Percentiles rank a stretch among this genome's conserved stretches.
Evolutionary conservation across 1,284 basidiomycete genomes (phyloP).

Genomic region (Cryptococcus sp.): DNA sequence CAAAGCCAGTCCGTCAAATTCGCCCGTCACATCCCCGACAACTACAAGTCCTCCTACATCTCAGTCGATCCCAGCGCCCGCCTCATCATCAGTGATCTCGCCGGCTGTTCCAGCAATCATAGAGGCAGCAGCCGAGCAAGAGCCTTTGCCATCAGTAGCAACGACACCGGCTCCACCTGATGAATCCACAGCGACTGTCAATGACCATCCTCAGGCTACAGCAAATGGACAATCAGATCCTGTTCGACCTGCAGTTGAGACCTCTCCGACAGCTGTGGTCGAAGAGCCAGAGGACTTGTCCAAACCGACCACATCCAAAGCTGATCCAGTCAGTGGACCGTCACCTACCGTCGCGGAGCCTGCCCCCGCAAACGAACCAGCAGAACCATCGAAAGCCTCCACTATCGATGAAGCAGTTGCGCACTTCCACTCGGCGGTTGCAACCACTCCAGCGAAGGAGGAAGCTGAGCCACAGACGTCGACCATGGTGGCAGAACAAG

Average conservation of each 20-base stretch:
- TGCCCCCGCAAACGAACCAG: background rate
- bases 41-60: conserved; percentile 4
- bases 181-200: no score
- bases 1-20: conserved; percentile 40
- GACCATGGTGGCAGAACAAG: background rate
- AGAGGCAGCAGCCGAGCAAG: background rate
- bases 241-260: no score
- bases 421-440: conserved; percentile 33
- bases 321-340: background rate
- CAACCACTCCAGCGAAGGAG: conserved; percentile 10
- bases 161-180: background rate
- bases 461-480: background rate
- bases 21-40: conserved; percentile 28
- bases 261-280: background rate
- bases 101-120: background rate
- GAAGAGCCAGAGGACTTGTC: conserved; percentile 9
- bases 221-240: no score
- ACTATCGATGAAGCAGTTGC: conserved; percentile 42
- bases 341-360: background rate
- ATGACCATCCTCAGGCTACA: no score
- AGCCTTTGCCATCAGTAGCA: background rate
- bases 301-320: background rate
- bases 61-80: background rate
- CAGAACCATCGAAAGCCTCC: conserved; percentile 15
- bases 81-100: background rate